Evolutionary conservation across 176 grass and related monocot species (phyloP), one percentile per base, ranked within the genome.

Genomic region (Eleusine indica): DNA sequence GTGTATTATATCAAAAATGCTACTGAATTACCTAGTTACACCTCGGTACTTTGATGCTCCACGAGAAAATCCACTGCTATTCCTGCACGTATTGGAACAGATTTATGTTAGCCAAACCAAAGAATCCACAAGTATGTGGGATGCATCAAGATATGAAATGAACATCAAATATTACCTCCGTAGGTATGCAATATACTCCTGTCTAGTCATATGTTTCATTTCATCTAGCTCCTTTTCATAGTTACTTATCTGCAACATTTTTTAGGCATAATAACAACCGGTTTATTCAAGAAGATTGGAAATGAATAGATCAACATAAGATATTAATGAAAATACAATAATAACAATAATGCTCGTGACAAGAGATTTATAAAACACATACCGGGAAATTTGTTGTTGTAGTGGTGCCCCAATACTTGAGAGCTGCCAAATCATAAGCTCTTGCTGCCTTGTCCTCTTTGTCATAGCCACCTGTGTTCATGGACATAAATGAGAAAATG

Each of bases 391-490:
- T 94, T 46, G 87, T 94, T 62, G 86, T 86, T 9, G 92, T 91
- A 0, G 92, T 91, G 68, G 89, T 80, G 32, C 92, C 92, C 92
- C 92, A 94, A 63, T 94, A 94, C 68, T 94, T 94, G 28, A 94
- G 83, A 82, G 92, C 92, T 74, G 92, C 92, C 76, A 94, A 79
- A 81, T 94, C 92, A 75, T 94, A 94, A 49, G 92, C 80, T 41
- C 92, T 82, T n/a, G 92, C 92, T 70, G 92, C 92, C 73, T 94
- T 94, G 51, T 91, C 89, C 39, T 94, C 92, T 62, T 91, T 87
- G 78, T 94, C 92, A 72, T 91, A 91, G 0, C 92, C 92, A 72
- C 92, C 92, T 94, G 10, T 73, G 32, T 52, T 74, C 72, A 82
- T 51, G 18, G 71, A 68, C 71, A 43, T 9, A 83, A 77, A 77